Conservation (phyloP, 192 early-diverging fungal species). For the Umbelopsis vinacea region DNA sequence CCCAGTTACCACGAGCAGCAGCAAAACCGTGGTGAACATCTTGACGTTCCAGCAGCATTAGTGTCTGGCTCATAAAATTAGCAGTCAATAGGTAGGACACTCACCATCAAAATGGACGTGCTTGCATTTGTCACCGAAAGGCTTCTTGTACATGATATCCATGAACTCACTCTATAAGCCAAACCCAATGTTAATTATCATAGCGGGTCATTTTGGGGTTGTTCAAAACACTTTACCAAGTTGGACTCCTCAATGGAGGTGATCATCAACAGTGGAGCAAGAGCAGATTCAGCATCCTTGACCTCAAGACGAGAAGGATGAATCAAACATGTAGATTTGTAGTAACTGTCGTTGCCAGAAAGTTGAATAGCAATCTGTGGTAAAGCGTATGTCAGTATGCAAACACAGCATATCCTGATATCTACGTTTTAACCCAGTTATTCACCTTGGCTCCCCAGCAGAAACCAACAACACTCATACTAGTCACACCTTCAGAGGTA, state of each 20-base stretch:
- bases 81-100: neutral
- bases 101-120: constrained; percentile 57
- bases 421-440: neutral
- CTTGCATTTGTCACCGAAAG: constrained; percentile 52
- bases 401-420: neutral
- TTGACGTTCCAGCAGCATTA: neutral
- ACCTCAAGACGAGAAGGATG: constrained; percentile 64
- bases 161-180: constrained; percentile 35
- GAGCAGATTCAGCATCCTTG: constrained; percentile 52
- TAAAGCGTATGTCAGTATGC: neutral
- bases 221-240: constrained; percentile 34
- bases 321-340: constrained; percentile 55
- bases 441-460: constrained; percentile 71
- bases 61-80: too few relatives aligned
- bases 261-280: constrained; percentile 64
- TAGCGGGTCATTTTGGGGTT: neutral
- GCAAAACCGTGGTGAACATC: constrained; percentile 60
- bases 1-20: constrained; percentile 62
- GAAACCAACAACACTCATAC: constrained; percentile 64
- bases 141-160: constrained; percentile 47
- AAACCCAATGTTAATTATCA: neutral
- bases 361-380: constrained; percentile 50
- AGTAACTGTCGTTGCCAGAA: constrained; percentile 47
- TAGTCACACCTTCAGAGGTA: constrained; percentile 42
- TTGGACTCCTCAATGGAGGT: constrained; percentile 70